Percentiles rank a stretch among this genome's conserved stretches.
These are phyloP conservation scores for Lachnellula subtilissima DNA, from an alignment of 2,329 filamentous ascomycete species.

Conservation along the genomic window DNA sequence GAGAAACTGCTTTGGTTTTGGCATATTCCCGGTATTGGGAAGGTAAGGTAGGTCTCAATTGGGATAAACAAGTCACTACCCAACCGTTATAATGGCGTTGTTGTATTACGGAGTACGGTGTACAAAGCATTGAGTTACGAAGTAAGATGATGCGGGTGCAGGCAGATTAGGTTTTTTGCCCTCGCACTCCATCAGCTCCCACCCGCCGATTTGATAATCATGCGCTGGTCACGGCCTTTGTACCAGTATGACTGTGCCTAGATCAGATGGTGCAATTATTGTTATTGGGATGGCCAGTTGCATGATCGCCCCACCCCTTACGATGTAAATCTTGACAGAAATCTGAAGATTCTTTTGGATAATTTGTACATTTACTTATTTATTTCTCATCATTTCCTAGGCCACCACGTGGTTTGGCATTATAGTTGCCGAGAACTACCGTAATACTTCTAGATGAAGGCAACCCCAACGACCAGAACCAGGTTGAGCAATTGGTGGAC, in stretches of 20 bases:
- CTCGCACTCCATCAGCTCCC: background rate
- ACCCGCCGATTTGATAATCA: background rate
- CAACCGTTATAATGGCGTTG: too few species aligned
- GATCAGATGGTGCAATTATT: too few species aligned
- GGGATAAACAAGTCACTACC: too few species aligned
- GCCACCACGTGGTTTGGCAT: too few species aligned
- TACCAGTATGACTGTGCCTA: background rate
- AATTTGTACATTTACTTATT: too few species aligned
- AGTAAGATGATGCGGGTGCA: background rate
- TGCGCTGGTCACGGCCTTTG: too few species aligned
- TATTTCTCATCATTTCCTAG: too few species aligned
- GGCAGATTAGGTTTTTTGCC: background rate
- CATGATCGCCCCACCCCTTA: background rate
- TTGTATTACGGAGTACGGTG: background rate
- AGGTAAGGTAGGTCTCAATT: background rate
- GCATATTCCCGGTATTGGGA: conserved; percentile 12
- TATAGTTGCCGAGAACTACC: too few species aligned
- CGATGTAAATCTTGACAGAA: background rate
- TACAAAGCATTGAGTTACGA: background rate
- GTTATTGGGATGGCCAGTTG: background rate
- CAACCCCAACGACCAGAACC: background rate
- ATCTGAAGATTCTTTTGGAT: background rate
- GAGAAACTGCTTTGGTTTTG: conserved; percentile 30
- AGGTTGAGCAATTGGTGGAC: background rate
- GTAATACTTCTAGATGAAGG: background rate